phyloP scores from a whole-genome alignment of 495 filamentous ascomycete species.

The Talaromyces nanjingensis region DNA sequence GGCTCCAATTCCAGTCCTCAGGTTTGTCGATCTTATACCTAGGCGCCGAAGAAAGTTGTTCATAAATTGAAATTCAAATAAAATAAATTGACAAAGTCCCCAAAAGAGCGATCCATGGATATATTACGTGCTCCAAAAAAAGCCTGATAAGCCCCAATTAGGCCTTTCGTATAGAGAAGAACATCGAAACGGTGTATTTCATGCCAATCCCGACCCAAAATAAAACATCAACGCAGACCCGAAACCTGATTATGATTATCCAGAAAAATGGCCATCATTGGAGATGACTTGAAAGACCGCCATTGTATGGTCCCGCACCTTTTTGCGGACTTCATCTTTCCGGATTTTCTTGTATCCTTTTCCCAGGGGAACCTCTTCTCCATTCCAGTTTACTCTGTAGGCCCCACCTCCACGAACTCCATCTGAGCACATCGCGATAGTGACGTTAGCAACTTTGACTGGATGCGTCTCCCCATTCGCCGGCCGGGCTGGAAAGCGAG shows the following conservation, averaged over 20 bases:
- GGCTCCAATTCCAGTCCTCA: too few relatives aligned
- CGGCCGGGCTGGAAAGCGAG: constrained; percentile 1
- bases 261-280: constrained; percentile 27
- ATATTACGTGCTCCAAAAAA: too few relatives aligned
- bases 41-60: too few relatives aligned
- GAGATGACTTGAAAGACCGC: constrained; percentile 20
- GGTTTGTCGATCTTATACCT: too few relatives aligned
- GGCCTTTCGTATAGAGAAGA: too few relatives aligned
- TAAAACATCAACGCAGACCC: neutral
- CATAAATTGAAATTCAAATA: too few relatives aligned
- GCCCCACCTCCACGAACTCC: constrained; percentile 26
- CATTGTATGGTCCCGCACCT: constrained; percentile 31
- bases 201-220: too few relatives aligned
- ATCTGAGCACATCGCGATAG: constrained; percentile 14
- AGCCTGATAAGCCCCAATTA: too few relatives aligned
- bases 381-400: constrained; percentile 30
- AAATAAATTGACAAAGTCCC: too few relatives aligned
- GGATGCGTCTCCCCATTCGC: neutral
- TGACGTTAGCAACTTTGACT: constrained; percentile 6
- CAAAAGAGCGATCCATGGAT: too few relatives aligned
- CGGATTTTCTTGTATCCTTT: constrained; percentile 21
- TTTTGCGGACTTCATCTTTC: constrained; percentile 19
- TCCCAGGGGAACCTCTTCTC: constrained; percentile 17
- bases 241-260: constrained; percentile 20
- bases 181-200: too few relatives aligned